Base-by-base conservation (phyloP, 2,329 filamentous ascomycete genomes). In the Lomentospora prolificans region DNA sequence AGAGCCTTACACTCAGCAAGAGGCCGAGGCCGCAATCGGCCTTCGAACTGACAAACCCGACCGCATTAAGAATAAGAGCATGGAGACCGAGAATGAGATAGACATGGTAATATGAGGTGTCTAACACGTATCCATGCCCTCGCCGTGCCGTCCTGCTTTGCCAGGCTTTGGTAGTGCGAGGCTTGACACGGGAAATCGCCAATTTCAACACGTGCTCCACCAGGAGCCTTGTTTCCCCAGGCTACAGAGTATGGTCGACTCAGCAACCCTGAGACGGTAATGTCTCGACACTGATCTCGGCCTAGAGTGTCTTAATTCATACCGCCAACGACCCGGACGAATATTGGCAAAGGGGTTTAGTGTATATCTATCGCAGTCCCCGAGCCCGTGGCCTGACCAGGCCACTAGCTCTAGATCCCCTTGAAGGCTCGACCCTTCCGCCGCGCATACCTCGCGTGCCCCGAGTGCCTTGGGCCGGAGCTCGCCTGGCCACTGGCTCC, bases 1-100 rank as follows among this genome's bases (percentile, higher is more conserved):
- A 65, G 89, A 89, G 64, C 88, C 90, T 8, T 94, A 95, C 70
- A 86, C 86, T 4, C 90, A 95, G 65, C 87, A 89, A 65, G 83
- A 91, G 63, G 89, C 91, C 30, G 89, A 95, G 66, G 89, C 88
- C 14, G 90, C 87, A 0, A 76, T 85, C 33, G 89, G 89, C 39
- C 72, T 91, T 56, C 75, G 79, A 55, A 84, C 82, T 30, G 85
- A 90, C 66, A 90, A 90, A 68, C 81, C 71, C 61, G 63, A 69
- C 57, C 58, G 62, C 33, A 60, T 5, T 41, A 17, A 8, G 41
- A 46, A 8, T n/a, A 19, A 19, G 9, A 64, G 65, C 50, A 61
- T 66, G 28, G 60, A 61, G 50, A 61, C 61, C 30, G 61, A 64
- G 10, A 56, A 46, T 51, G 73, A 75, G 61, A 69, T 76, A 61